phyloP scores from a whole-genome alignment of 1,139 yeast species.

The Yamadazyma taylorii region DNA sequence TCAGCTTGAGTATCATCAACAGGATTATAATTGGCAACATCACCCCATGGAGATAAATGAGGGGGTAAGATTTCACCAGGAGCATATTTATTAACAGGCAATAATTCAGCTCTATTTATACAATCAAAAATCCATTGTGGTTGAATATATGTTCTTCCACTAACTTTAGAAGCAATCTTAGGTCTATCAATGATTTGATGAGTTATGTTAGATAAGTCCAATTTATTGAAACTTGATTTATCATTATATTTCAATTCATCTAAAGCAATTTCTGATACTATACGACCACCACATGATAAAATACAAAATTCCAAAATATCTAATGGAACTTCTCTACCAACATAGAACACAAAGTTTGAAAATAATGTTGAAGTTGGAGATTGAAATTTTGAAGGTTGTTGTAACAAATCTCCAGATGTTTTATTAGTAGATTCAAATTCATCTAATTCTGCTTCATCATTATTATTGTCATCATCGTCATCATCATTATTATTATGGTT shows the following conservation, averaged over 20 bases:
- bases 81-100: conserved; percentile 77
- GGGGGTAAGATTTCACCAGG: conserved; percentile 97
- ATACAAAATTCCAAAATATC: conserved; percentile 89
- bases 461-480: conserved; percentile 18
- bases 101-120: conserved; percentile 71
- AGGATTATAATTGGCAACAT: conserved; percentile 87
- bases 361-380: conserved; percentile 65
- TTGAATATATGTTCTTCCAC: conserved; percentile 91
- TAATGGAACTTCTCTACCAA: conserved; percentile 95
- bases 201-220: conserved; percentile 71
- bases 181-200: conserved; percentile 97
- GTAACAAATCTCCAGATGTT: conserved; percentile 71
- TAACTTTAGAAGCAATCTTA: conserved; percentile 67
- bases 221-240: conserved; percentile 40
- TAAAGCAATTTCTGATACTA: conserved; percentile 82
- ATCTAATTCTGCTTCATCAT: conserved; percentile 58
- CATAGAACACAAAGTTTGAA: conserved; percentile 72
- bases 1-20: background rate
- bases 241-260: conserved; percentile 63
- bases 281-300: conserved; percentile 82
- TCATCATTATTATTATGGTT: conserved; percentile 35
- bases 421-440: conserved; percentile 63
- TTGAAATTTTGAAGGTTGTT: conserved; percentile 72
- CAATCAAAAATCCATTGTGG: conserved; percentile 98
- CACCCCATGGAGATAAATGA: conserved; percentile 99